Conservation (phyloP, 2,329 filamentous ascomycete genomes). For the Pseudogymnoascus sp. region DNA sequence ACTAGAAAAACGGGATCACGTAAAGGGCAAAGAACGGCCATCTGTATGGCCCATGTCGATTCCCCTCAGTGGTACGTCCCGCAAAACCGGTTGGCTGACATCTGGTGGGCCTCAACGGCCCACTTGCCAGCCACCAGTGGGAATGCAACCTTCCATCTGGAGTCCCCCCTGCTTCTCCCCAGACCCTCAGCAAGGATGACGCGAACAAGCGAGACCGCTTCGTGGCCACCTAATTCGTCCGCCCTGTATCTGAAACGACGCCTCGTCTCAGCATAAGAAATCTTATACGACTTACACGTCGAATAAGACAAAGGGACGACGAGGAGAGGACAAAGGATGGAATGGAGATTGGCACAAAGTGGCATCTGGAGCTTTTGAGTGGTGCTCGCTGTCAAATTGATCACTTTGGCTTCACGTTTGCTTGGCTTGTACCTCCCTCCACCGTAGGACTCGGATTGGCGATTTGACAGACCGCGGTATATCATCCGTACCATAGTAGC, state of each 20-base stretch:
- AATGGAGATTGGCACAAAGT: background rate
- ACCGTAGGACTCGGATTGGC: background rate
- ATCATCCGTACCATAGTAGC: background rate
- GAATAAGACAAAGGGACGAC: background rate
- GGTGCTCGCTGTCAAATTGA: background rate
- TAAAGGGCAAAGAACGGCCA: background rate
- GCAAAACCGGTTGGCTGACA: conserved; percentile 7
- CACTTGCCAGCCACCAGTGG: conserved; percentile 3
- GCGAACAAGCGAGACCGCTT: conserved; percentile 4
- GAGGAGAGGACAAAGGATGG: background rate
- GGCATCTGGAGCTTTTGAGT: background rate
- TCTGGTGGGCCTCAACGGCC: background rate
- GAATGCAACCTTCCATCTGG: conserved; percentile 5
- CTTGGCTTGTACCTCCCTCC: background rate
- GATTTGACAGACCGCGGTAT: background rate
- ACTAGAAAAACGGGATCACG: background rate
- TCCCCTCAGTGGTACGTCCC: conserved; percentile 3
- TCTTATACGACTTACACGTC: conserved; percentile 1
- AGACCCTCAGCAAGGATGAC: conserved; percentile 4
- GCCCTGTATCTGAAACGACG: conserved; percentile 3
- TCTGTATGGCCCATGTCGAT: conserved; percentile 2
- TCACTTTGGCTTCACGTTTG: conserved; percentile 1
- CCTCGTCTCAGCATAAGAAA: conserved; percentile 5
- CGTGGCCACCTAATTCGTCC: conserved; percentile 1
- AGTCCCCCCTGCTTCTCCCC: background rate